phyloP scores from a whole-genome alignment of 23 red algal genomes.

The Gracilaria caudata region DNA sequence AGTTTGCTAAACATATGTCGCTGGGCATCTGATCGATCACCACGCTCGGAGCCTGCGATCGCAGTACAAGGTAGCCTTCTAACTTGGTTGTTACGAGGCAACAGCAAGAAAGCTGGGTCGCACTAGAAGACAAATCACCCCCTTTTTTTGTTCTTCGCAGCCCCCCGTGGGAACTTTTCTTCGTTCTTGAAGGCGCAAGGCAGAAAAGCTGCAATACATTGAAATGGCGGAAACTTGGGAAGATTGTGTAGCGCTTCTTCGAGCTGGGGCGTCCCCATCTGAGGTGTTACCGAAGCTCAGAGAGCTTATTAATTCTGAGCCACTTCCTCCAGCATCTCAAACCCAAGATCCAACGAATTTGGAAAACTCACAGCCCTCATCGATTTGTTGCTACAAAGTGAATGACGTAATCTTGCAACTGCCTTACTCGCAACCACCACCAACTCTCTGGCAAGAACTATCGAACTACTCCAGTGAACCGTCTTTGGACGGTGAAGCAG shows the following conservation, averaged over 20 bases:
- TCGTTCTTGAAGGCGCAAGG: neutral
- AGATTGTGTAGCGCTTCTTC: slow-evolving; percentile 43
- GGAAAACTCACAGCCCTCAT: neutral
- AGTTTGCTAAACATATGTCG: too few species aligned
- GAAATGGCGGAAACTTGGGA: slow-evolving; percentile 57
- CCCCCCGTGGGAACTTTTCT: too few species aligned
- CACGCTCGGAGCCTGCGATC: too few species aligned
- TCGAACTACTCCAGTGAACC: slow-evolving; percentile 1
- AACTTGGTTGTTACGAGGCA: too few species aligned
- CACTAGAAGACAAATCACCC: too few species aligned
- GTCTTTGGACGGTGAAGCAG: slow-evolving; percentile 29
- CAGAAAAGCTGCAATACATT: too few species aligned
- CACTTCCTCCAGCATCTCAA: neutral
- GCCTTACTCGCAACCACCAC: slow-evolving; percentile 40
- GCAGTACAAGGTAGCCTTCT: too few species aligned
- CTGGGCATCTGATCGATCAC: too few species aligned
- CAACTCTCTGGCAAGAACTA: slow-evolving; percentile 25
- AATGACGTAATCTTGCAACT: slow-evolving; percentile 30
- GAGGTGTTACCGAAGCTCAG: slow-evolving; percentile 47
- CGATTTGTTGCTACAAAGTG: neutral
- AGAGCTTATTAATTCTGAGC: slow-evolving; percentile 21
- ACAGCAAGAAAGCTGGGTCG: too few species aligned
- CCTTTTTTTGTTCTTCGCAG: too few species aligned
- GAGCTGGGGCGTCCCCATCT: slow-evolving; percentile 40
- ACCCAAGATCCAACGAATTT: neutral